Percentiles rank a stretch among this genome's conserved stretches.
These are phyloP conservation scores for Cladophialophora immunda DNA, from an alignment of 2,329 filamentous ascomycete species.

Conservation along the genomic window DNA sequence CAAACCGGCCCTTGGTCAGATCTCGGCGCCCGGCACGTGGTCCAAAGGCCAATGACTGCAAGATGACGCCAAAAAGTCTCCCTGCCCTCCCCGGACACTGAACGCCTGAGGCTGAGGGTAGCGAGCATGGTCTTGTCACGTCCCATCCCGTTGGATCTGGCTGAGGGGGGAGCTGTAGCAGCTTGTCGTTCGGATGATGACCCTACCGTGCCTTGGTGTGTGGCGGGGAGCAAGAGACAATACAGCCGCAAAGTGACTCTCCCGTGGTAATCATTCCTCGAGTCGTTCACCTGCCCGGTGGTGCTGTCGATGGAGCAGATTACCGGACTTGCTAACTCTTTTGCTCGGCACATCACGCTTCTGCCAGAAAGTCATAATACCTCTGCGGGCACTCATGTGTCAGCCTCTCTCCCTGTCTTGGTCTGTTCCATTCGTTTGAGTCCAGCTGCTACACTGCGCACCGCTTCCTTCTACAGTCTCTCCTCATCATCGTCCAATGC, in stretches of 20 bases:
- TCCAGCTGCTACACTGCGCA: slow-evolving; percentile 16
- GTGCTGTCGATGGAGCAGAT: slow-evolving; percentile 20
- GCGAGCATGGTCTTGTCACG: background rate
- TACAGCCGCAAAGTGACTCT: slow-evolving; percentile 21
- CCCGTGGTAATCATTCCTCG: slow-evolving; percentile 22
- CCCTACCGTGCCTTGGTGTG: slow-evolving; percentile 25
- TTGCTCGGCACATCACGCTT: slow-evolving; percentile 27
- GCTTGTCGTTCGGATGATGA: slow-evolving; percentile 28
- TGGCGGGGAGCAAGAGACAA: slow-evolving; percentile 16
- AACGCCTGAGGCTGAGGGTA: slow-evolving; percentile 27
- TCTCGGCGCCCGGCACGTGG: slow-evolving; percentile 28
- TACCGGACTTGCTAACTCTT: slow-evolving; percentile 17
- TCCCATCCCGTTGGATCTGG: slow-evolving; percentile 16
- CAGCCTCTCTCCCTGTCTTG: slow-evolving; percentile 30
- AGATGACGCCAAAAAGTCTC: slow-evolving; percentile 28
- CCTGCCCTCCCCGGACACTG: slow-evolving; percentile 6
- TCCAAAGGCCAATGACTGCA: slow-evolving; percentile 10
- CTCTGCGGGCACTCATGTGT: slow-evolving; percentile 31
- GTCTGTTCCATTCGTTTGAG: slow-evolving; percentile 16
- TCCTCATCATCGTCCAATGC: slow-evolving; percentile 27
- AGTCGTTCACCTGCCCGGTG: slow-evolving; percentile 16
- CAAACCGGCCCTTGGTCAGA: slow-evolving; percentile 24
- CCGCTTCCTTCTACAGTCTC: slow-evolving; percentile 22
- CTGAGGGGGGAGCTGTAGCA: slow-evolving; percentile 10
- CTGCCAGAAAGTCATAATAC: slow-evolving; percentile 29